A percentile compares a stretch with the other conserved stretches of the same genome.
These are phyloP conservation scores for Pseudocercospora vitis DNA, from an alignment of 2,329 filamentous ascomycete genomes.

Conservation along the genomic window DNA sequence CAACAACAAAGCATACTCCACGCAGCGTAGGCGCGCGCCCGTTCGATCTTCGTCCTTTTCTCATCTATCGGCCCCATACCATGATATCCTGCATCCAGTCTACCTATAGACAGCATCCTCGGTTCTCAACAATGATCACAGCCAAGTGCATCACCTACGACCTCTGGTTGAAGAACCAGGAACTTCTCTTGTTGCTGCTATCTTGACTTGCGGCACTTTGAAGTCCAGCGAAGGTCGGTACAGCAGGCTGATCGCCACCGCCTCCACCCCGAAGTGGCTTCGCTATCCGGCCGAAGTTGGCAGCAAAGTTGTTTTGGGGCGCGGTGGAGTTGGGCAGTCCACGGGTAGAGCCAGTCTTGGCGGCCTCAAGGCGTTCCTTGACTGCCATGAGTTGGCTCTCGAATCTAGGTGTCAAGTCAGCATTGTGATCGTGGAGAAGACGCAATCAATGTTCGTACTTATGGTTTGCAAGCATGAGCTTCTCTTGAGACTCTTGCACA, in stretches of 20 bases:
- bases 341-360: conserved; percentile 86
- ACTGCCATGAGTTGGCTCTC: conserved; percentile 95
- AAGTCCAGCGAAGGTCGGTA: conserved; percentile 46
- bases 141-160: conserved; percentile 2
- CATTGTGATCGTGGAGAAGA: conserved; percentile 1
- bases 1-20: conserved; percentile 7
- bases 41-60: neutral
- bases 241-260: conserved; percentile 41
- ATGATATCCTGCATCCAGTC: conserved; percentile 1
- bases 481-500: conserved; percentile 96
- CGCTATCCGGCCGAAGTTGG: conserved; percentile 69
- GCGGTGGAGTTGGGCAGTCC: conserved; percentile 65
- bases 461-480: conserved; percentile 94
- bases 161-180: conserved; percentile 71
- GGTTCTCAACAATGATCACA: neutral
- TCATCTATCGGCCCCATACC: conserved; percentile 8
- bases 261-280: conserved; percentile 63
- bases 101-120: conserved; percentile 4
- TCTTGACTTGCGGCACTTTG: no score
- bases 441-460: conserved; percentile 63
- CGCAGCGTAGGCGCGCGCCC: neutral
- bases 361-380: conserved; percentile 94
- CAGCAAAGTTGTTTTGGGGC: conserved; percentile 49
- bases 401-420: conserved; percentile 63
- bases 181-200: conserved; percentile 59